These are phyloP conservation scores for Zymoseptoria brevis DNA, from an alignment of 2,329 filamentous ascomycete genomes.

Conservation along the genomic window DNA sequence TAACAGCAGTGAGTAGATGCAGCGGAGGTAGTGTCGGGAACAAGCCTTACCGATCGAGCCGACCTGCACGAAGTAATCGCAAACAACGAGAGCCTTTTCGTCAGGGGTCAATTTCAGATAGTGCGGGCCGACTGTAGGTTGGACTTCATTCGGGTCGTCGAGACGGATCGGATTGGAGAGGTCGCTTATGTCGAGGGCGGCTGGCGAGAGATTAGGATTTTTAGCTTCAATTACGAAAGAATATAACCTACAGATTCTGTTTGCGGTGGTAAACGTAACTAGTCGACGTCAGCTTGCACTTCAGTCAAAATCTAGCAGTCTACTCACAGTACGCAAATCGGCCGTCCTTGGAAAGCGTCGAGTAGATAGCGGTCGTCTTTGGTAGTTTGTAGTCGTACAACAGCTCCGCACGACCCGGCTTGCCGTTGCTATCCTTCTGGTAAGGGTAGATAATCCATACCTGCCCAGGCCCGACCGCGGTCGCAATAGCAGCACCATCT, in stretches of 20 bases:
- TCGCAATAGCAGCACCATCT: constrained; percentile 52
- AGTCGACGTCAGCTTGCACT: not conserved
- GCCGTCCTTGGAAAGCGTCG: constrained; percentile 52
- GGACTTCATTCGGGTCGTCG: constrained; percentile 51
- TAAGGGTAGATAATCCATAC: constrained; percentile 60
- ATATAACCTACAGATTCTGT: constrained; percentile 41
- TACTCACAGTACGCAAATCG: constrained; percentile 43
- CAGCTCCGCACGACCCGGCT: constrained; percentile 50
- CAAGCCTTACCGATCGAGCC: constrained; percentile 44
- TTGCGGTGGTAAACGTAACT: constrained; percentile 51
- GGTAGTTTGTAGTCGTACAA: constrained; percentile 53
- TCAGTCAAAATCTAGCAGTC: not conserved
- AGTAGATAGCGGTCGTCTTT: constrained; percentile 52
- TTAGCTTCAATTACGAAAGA: too few relatives aligned
- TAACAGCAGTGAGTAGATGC: not conserved
- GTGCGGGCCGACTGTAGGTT: constrained; percentile 55
- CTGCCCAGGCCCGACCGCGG: constrained; percentile 51
- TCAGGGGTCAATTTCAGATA: constrained; percentile 58
- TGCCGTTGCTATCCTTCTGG: constrained; percentile 47
- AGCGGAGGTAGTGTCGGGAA: too few relatives aligned
- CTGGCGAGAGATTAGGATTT: too few relatives aligned
- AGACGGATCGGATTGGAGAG: constrained; percentile 53
- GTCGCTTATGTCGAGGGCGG: constrained; percentile 54
- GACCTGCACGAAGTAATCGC: constrained; percentile 59
- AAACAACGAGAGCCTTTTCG: constrained; percentile 56